Base-by-base conservation (phyloP, 2,329 filamentous ascomycete species). In the Pseudonectria foliicola region DNA sequence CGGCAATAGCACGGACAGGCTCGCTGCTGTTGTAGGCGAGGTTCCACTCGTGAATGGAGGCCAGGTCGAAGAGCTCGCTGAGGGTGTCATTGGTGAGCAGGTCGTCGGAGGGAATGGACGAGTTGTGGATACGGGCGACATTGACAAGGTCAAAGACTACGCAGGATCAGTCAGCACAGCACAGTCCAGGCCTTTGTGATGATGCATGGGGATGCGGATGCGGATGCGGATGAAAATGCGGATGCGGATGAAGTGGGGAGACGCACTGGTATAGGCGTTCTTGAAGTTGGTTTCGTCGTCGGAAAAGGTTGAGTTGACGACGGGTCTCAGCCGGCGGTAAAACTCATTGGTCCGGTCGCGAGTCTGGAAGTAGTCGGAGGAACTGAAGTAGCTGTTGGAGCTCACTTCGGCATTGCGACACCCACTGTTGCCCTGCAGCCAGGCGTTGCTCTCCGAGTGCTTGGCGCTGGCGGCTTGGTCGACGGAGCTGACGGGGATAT, bases 11-110 rank as follows among this genome's bases (percentile, higher is more conserved):
- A 34, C 75, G 72, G 46, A 73, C 67, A 29, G 72, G 65, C 51
- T 89, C 85, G 62, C 78, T 82, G 44, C 66, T 62, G 64, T 93
- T 90, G 74, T 82, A 93, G 34, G 85, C 85, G 11, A 92, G 77
- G 52, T 80, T 82, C 68, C 75, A 94, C 60, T 95, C 84, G 59
- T 92, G 85, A 39, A 68, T 65, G 56, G 89, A 79, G 48, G 89
- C 88, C 23, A 92, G 76, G n/a, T 73, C 72, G 48, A 74, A 71
- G 37, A 92, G 73, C 55, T 83, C 75, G 48, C 65, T 56, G 36
- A 86, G 66, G 16, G 73, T 71, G 2, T 68, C 63, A 25, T 65
- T 49, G 30, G 77, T 81, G 41, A 89, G 71, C 29, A 85, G 67
- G 33, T 75, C 55, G 15, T 63, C 54, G 4, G 71, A 71, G 16